These are phyloP conservation scores for Mikania micrantha DNA, from an alignment of 129 eudicot species.

Conservation along the genomic window DNA sequence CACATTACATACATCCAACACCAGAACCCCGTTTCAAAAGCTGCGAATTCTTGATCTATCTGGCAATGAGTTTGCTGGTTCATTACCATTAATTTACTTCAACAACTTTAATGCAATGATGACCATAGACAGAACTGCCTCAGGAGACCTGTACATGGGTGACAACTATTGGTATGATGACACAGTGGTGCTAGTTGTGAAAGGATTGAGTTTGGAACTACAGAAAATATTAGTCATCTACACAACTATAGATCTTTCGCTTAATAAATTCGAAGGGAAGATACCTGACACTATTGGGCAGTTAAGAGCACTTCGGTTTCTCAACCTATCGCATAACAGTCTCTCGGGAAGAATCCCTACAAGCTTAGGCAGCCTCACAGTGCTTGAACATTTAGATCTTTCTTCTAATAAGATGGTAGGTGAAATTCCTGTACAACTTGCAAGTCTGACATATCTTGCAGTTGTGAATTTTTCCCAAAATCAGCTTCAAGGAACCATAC, in stretches of 20 bases:
- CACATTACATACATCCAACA: conserved; percentile 7
- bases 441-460: conserved; percentile 17
- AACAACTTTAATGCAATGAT: conserved; percentile 26
- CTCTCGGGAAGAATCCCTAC: conserved; percentile 26
- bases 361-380: conserved; percentile 1
- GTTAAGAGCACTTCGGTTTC: conserved; percentile 18
- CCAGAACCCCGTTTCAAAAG: conserved; percentile 21
- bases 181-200: conserved; percentile 15
- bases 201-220: conserved; percentile 15
- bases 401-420: conserved; percentile 36
- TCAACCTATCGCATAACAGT: conserved; percentile 36
- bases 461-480: conserved; percentile 30
- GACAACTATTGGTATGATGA: conserved; percentile 12
- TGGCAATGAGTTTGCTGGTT: conserved; percentile 24
- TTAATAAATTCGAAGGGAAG: conserved; percentile 32
- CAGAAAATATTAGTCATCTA: conserved; percentile 26
- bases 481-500: conserved; percentile 31
- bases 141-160: conserved; percentile 20
- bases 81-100: conserved; percentile 22
- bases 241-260: conserved; percentile 33
- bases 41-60: conserved; percentile 36
- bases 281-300: conserved; percentile 23
- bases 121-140: not conserved
- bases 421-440: conserved; percentile 24
- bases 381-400: conserved; percentile 35